Evolutionary conservation across 345 rosid species (phyloP).

Genomic region (Viola odorata): DNA sequence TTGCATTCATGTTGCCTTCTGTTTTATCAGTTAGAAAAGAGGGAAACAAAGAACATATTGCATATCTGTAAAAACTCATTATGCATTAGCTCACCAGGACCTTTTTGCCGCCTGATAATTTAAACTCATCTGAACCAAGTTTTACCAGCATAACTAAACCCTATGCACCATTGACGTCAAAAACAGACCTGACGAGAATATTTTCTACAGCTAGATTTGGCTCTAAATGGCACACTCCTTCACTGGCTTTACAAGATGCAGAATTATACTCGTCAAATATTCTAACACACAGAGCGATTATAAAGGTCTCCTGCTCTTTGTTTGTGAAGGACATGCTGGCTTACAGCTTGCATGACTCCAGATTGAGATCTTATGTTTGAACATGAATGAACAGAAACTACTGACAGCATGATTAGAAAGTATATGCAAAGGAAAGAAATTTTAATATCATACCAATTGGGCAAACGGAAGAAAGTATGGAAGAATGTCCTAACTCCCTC

Average conservation of each 20-base stretch:
- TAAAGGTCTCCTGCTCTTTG: not conserved
- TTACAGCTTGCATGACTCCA: no score
- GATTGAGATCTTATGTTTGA: no score
- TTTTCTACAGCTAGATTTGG: no score
- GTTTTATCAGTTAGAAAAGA: not conserved
- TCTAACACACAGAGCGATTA: not conserved
- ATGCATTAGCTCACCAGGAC: no score
- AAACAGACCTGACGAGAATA: no score
- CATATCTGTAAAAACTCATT: not conserved
- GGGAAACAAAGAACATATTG: not conserved
- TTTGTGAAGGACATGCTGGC: not conserved
- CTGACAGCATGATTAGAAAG: not conserved
- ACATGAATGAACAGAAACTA: not conserved
- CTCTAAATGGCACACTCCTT: not conserved
- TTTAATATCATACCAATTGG: slow-evolving; percentile 55
- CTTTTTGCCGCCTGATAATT: not conserved
- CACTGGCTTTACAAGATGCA: not conserved
- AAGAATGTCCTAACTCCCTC: slow-evolving; percentile 79
- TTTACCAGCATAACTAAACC: no score
- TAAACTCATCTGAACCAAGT: no score
- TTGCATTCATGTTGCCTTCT: not conserved
- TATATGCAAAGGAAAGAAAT: not conserved
- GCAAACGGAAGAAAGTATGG: slow-evolving; percentile 75
- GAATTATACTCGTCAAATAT: not conserved
- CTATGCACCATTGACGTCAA: no score